Evolutionary conservation across 495 filamentous ascomycete genomes (phyloP), one percentile per base, ranked within the genome.

Genomic region (Hypoxylon cercidicola): DNA sequence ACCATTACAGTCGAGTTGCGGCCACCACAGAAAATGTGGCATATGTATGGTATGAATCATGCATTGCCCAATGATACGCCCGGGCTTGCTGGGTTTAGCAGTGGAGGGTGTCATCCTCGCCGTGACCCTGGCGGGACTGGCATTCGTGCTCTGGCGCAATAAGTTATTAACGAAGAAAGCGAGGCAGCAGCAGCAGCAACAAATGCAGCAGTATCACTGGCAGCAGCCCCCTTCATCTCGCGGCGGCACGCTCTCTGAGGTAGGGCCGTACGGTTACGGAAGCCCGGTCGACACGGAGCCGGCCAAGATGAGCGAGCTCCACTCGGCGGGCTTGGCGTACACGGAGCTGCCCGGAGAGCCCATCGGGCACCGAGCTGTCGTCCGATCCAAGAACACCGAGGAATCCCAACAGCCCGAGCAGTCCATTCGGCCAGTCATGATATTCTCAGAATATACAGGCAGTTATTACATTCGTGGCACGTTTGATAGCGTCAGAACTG

Each of bases 111-210:
- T 55, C 13, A 37, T 62, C 7, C 25, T 67, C 20, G 52, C 21
- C 0, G 20, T 62, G 8, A 4, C 52, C 15, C 20, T 67, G 9
- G 35, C 32, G n/a, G 58, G 47, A 10, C 25, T 58, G 3, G 58
- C 46, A 4, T 62, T 62, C 12, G 35, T 67, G 35, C 21, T 67
- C 6, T 62, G 64, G 64, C 57, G 58, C 2, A 67, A 54, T 11
- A 62, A 40, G 16, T 1, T 48, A 10, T 41, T 67, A 32, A 54
- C 35, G 6, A 35, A 35, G 30, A 62, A 58, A 32, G 28, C 62
- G 49, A 65, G 23, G 55, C 53, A 3, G 49, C 56, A 64, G 20
- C 53, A 53, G 19, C 58, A 39, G 25, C 40, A 48, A 40, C 58
- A 47, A 41, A 20, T 39, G 18, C 49, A 53, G n/a, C 51, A 55